A percentile compares a stretch with the other conserved stretches of the same genome.
phyloP scores from a whole-genome alignment of 768 basidiomycete genomes.

The Crassisporium funariophilum region DNA sequence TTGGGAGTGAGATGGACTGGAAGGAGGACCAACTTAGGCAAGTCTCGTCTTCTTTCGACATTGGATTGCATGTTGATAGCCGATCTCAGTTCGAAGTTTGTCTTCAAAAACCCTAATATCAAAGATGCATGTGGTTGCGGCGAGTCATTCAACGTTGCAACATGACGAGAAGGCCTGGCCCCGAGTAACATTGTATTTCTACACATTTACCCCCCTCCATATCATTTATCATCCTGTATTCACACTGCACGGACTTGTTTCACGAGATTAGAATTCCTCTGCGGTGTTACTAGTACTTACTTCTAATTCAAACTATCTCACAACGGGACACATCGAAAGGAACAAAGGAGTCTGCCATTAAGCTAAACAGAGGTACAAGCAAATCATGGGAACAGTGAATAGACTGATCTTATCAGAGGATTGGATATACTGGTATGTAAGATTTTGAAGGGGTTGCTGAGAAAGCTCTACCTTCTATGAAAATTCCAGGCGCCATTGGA shows the following conservation, averaged over 20 bases:
- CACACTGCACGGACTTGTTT: constrained; percentile 23
- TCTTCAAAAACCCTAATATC: constrained; percentile 90
- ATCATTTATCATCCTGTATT: constrained; percentile 16
- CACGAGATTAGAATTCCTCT: constrained; percentile 14
- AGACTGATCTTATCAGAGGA: too few relatives aligned
- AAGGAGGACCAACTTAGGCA: constrained; percentile 88
- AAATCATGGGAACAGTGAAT: too few relatives aligned
- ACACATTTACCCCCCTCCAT: constrained; percentile 18
- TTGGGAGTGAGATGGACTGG: constrained; percentile 99
- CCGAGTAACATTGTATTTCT: constrained; percentile 9
- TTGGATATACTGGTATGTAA: too few relatives aligned
- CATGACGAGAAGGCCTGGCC: constrained; percentile 26
- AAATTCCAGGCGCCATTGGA: too few relatives aligned
- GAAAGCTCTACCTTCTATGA: too few relatives aligned
- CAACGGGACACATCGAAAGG: too few relatives aligned
- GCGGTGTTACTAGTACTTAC: constrained; percentile 16
- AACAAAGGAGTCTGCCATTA: too few relatives aligned
- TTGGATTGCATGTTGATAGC: constrained; percentile 1
- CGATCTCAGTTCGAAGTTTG: constrained; percentile 64
- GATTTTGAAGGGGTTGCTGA: too few relatives aligned
- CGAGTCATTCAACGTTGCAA: constrained; percentile 79
- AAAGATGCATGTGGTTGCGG: constrained; percentile 95
- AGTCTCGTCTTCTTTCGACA: constrained; percentile 26
- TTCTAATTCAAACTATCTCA: constrained; percentile 15
- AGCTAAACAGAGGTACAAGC: too few relatives aligned